Conservation (phyloP, 1,139 yeast species). For the Yamadazyma dendronema region DNA sequence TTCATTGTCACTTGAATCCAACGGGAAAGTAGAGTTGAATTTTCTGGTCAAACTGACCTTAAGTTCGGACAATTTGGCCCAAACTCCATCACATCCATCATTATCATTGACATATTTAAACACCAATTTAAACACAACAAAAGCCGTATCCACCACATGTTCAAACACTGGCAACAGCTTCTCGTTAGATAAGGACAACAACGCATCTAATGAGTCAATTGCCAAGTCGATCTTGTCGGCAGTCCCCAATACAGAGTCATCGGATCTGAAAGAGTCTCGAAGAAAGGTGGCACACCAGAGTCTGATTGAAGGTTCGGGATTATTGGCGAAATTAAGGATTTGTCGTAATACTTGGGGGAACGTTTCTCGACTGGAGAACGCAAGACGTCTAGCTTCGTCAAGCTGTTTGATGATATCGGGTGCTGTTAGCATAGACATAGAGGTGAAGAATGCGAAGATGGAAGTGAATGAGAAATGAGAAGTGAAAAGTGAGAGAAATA, state of each 20-base stretch:
- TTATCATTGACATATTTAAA: slow-evolving; percentile 43
- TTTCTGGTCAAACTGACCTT: slow-evolving; percentile 38
- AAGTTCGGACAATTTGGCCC: slow-evolving; percentile 44
- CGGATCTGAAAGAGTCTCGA: slow-evolving; percentile 41
- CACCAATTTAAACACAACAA: slow-evolving; percentile 38
- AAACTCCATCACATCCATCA: slow-evolving; percentile 42
- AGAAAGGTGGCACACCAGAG: slow-evolving; percentile 50
- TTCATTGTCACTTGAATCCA: slow-evolving; percentile 42
- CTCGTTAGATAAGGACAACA: slow-evolving; percentile 28
- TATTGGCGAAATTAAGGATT: slow-evolving; percentile 42
- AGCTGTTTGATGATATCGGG: slow-evolving; percentile 38
- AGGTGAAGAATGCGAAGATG: no score
- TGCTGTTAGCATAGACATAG: slow-evolving; percentile 15
- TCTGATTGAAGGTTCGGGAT: slow-evolving; percentile 34
- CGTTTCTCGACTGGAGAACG: slow-evolving; percentile 42
- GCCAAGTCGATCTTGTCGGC: slow-evolving; percentile 44
- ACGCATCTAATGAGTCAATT: slow-evolving; percentile 36
- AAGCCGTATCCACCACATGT: slow-evolving; percentile 32
- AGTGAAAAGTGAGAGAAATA: no score
- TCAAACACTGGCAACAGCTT: slow-evolving; percentile 30
- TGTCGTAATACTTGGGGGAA: slow-evolving; percentile 56
- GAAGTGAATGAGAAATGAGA: no score
- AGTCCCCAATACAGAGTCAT: slow-evolving; percentile 22
- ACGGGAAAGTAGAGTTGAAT: slow-evolving; percentile 41
- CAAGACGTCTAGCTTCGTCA: slow-evolving; percentile 50